phyloP scores from a whole-genome alignment of 768 basidiomycete genomes.

The Leucocoprinus leucothites region DNA sequence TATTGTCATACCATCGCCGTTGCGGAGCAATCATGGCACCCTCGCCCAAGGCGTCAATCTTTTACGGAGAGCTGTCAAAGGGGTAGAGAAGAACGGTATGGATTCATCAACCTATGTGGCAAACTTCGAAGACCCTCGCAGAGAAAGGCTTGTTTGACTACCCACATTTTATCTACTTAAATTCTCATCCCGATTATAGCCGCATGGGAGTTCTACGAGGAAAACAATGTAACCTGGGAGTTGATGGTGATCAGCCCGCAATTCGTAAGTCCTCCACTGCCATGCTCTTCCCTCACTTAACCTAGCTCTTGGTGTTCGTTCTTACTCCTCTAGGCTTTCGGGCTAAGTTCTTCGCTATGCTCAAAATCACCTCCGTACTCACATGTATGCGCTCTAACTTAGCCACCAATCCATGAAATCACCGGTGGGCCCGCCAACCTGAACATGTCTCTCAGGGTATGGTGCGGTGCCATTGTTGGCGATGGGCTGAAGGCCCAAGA shows the following conservation, averaged over 20 bases:
- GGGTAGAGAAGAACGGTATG: constrained; percentile 46
- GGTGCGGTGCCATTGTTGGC: constrained; percentile 24
- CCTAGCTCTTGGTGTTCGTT: too few species aligned
- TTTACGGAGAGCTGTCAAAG: constrained; percentile 41
- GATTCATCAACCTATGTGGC: constrained; percentile 42
- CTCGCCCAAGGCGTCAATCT: constrained; percentile 26
- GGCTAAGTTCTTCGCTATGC: constrained; percentile 17
- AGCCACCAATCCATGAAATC: constrained; percentile 45
- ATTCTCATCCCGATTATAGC: constrained; percentile 22
- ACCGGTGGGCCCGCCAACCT: constrained; percentile 26
- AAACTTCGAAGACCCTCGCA: constrained; percentile 61
- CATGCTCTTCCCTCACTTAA: too few species aligned
- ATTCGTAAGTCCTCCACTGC: constrained; percentile 28
- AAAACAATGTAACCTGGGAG: constrained; percentile 49
- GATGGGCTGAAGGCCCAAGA: constrained; percentile 19
- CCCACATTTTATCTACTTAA: not conserved
- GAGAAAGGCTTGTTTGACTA: constrained; percentile 43
- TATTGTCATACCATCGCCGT: constrained; percentile 67
- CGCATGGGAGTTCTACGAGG: constrained; percentile 39
- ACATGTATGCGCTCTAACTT: not conserved
- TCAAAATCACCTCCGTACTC: not conserved
- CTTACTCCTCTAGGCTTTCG: constrained; percentile 24
- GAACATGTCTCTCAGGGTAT: constrained; percentile 33
- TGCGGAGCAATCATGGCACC: constrained; percentile 41
- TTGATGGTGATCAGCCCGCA: constrained; percentile 54